phyloP scores from a whole-genome alignment of 2,329 filamentous ascomycete genomes.

The Colletotrichum tofieldiae region DNA sequence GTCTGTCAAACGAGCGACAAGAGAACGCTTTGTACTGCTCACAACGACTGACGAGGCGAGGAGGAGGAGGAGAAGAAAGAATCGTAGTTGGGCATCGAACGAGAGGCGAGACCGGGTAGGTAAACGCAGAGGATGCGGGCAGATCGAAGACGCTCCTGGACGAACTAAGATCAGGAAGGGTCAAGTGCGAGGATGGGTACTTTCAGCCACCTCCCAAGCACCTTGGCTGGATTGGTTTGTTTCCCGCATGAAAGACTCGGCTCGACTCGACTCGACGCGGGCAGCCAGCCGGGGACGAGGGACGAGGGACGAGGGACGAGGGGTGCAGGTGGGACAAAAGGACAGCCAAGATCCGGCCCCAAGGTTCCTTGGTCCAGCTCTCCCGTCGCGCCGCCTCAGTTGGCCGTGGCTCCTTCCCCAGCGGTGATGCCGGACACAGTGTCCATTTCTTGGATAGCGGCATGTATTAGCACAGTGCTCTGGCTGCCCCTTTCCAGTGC shows the following conservation, averaged over 20 bases:
- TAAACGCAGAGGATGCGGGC: constrained; percentile 26
- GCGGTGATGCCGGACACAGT: neutral
- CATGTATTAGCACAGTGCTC: neutral
- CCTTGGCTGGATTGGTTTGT: neutral
- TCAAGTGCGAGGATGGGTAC: constrained; percentile 6
- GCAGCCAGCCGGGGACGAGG: neutral
- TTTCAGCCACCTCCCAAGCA: constrained; percentile 8
- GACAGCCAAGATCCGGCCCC: neutral
- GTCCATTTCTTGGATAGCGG: accelerated
- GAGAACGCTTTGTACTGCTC: constrained; percentile 29
- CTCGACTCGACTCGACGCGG: neutral
- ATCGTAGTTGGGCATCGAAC: constrained; percentile 1
- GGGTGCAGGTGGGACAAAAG: neutral
- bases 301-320: neutral
- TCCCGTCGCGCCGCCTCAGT: neutral
- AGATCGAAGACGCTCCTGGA: constrained; percentile 21
- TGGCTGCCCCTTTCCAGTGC: neutral
- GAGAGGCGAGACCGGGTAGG: constrained; percentile 31
- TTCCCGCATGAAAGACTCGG: neutral
- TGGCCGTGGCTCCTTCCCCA: neutral
- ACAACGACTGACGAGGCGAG: constrained; percentile 7
- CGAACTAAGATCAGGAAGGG: constrained; percentile 19
- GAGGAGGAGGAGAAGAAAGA: constrained; percentile 11
- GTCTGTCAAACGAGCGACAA: constrained; percentile 2
- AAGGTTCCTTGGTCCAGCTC: neutral